These are phyloP conservation scores for Chloris gayana DNA, from an alignment of 176 grass and related monocot species.

Conservation along the genomic window DNA sequence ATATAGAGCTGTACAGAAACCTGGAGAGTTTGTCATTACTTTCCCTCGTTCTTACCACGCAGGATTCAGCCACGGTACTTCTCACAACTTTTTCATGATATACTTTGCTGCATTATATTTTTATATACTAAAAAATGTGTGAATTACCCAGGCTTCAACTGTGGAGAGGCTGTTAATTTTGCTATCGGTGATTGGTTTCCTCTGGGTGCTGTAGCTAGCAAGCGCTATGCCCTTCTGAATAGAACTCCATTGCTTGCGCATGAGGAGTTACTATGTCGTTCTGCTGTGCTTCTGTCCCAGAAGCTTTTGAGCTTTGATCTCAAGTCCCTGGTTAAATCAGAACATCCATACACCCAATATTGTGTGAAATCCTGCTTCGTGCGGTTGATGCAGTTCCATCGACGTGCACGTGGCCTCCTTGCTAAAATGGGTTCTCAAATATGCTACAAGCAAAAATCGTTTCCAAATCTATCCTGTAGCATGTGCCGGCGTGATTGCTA, in stretches of 20 bases:
- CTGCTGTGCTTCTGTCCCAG: constrained; percentile 65
- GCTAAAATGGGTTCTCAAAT: constrained; percentile 65
- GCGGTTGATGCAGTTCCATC: constrained; percentile 71
- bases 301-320: constrained; percentile 37
- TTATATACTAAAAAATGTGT: constrained; percentile 22
- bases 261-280: constrained; percentile 86
- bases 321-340: constrained; percentile 39
- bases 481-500: constrained; percentile 91
- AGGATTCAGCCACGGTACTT: constrained; percentile 96
- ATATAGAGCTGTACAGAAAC: constrained; percentile 91
- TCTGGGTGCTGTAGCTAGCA: constrained; percentile 63
- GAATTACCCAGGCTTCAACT: constrained; percentile 78
- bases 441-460: constrained; percentile 47
- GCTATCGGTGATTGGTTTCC: constrained; percentile 80
- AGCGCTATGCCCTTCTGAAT: constrained; percentile 64
- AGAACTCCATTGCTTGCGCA: constrained; percentile 76
- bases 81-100: not conserved
- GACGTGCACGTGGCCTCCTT: constrained; percentile 48
- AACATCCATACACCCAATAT: constrained; percentile 53
- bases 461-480: constrained; percentile 60
- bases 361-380: constrained; percentile 80
- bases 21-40: constrained; percentile 94
- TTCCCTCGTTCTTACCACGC: constrained; percentile 93
- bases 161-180: constrained; percentile 85
- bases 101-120: not conserved